Conservation (phyloP, 345 rosid species). For the Ricinus communis region DNA sequence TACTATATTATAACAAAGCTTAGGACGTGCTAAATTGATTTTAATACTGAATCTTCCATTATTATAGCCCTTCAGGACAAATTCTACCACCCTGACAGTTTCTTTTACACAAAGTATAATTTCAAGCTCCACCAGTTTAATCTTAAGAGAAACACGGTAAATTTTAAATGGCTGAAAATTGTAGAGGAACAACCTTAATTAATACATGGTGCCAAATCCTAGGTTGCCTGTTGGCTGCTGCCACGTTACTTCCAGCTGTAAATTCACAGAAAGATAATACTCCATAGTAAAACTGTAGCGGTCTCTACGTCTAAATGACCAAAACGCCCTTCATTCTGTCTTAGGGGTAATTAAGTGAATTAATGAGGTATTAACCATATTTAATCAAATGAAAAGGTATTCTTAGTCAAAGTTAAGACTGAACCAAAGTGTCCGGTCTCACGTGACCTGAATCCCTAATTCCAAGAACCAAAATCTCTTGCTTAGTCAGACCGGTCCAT, state of each 20-base stretch:
- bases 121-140: no score
- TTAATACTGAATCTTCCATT: no score
- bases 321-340: slow-evolving; percentile 8
- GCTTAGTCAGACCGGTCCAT: slow-evolving; percentile 33
- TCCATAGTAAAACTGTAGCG: slow-evolving; percentile 15
- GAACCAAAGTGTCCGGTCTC: slow-evolving; percentile 33
- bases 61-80: no score
- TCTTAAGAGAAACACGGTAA: no score
- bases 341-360: slow-evolving; percentile 18
- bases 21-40: no score
- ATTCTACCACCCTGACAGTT: no score
- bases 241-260: slow-evolving; percentile 38
- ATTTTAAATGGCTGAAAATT: no score
- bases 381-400: neutral
- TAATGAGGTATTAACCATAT: slow-evolving; percentile 4
- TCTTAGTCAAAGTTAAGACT: slow-evolving; percentile 40
- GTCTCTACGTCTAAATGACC: slow-evolving; percentile 18
- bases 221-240: slow-evolving; percentile 24
- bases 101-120: no score
- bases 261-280: neutral
- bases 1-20: no score
- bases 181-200: no score
- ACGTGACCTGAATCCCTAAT: slow-evolving; percentile 49
- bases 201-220: slow-evolving; percentile 30
- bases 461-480: slow-evolving; percentile 23